Base-by-base conservation (phyloP, 345 rosid species). In the Salix arbutifolia region DNA sequence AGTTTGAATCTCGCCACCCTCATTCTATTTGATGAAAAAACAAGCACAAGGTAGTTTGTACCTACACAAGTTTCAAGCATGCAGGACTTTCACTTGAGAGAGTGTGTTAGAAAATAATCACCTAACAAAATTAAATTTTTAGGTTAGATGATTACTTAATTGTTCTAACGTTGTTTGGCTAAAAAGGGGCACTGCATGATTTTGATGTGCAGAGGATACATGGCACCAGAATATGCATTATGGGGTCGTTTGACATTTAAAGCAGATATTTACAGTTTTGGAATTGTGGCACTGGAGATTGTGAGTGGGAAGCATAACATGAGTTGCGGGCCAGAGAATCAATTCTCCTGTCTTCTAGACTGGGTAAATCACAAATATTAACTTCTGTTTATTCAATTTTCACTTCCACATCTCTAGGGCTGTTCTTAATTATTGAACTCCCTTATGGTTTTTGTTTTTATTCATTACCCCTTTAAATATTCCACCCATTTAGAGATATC, bases 201-300 rank as follows among this genome's bases (percentile, higher is more conserved):
- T 28, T 62, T 35, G 21, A 53, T 23, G 14, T 80, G 65, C 79
- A 74, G 81, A 40, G 78, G 78, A 53, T 77, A 77, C 28, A 81
- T 74, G 68, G 81, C 81, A 56, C 84, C 81, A 0, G 84, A 82
- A 74, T 82, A 82, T 58, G 79, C 81, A 66, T 50, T 78, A 14
- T 66, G 79, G 79, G 84, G 84, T 58, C 28, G 68, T 28, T 33
- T 82, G 67, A 81, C 79, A 13, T 8, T 74, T 40, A 82, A 82
- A 46, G 79, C 79, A 40, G 84, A 82, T 67, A 74, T 78, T 10
- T 82, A 82, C 65, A 74, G 81, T 52, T 77, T 69, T 23, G 84
- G 84, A 40, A 38, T 81, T 69, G 37, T 79, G 61, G 75, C 67
- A 40, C 17, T 79, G 60, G 72, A 79, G 71, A 75, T 79, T 40